Conservation (phyloP, 2,329 filamentous ascomycete genomes). For the Decorospora gaudefroyi region DNA sequence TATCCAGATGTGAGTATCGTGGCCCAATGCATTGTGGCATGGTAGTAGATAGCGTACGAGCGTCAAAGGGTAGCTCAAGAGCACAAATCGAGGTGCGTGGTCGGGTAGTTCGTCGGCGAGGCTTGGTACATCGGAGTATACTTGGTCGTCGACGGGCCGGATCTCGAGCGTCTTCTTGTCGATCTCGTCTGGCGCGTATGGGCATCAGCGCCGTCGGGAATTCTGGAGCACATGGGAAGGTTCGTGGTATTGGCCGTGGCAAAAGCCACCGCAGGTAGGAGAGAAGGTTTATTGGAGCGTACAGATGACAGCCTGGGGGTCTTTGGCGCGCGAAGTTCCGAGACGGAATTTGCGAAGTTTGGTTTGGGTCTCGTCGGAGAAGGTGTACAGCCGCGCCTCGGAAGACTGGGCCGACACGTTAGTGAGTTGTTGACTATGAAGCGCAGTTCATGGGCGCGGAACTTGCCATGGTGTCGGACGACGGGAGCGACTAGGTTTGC, state of each 20-base stretch:
- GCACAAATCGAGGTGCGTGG: slow-evolving; percentile 84
- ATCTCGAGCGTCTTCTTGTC: slow-evolving; percentile 91
- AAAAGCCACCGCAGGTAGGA: slow-evolving; percentile 4
- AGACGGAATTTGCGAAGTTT: slow-evolving; percentile 94
- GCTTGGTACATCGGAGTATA: slow-evolving; percentile 80
- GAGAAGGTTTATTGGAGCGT: slow-evolving; percentile 48
- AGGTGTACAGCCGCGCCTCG: slow-evolving; percentile 88
- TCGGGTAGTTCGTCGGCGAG: slow-evolving; percentile 89
- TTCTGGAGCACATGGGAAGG: slow-evolving; percentile 1
- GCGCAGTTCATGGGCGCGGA: background rate
- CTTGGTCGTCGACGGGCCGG: slow-evolving; percentile 76
- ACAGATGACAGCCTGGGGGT: slow-evolving; percentile 94
- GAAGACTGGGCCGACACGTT: slow-evolving; percentile 58
- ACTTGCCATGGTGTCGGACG: slow-evolving; percentile 28
- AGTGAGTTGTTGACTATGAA: background rate
- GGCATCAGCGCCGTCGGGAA: slow-evolving; percentile 36
- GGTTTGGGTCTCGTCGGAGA: slow-evolving; percentile 86
- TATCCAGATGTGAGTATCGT: slow-evolving; percentile 46
- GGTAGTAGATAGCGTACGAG: slow-evolving; percentile 64
- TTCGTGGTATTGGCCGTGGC: background rate
- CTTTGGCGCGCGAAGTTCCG: slow-evolving; percentile 81
- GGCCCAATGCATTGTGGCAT: slow-evolving; percentile 6
- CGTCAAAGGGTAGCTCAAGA: slow-evolving; percentile 89
- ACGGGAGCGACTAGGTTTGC: slow-evolving; percentile 5
- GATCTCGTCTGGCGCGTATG: slow-evolving; percentile 70